A percentile compares a stretch with the other conserved stretches of the same genome.
Evolutionary conservation across 495 filamentous ascomycete genomes (phyloP).

Genomic region (Aspergillus homomorphus): DNA sequence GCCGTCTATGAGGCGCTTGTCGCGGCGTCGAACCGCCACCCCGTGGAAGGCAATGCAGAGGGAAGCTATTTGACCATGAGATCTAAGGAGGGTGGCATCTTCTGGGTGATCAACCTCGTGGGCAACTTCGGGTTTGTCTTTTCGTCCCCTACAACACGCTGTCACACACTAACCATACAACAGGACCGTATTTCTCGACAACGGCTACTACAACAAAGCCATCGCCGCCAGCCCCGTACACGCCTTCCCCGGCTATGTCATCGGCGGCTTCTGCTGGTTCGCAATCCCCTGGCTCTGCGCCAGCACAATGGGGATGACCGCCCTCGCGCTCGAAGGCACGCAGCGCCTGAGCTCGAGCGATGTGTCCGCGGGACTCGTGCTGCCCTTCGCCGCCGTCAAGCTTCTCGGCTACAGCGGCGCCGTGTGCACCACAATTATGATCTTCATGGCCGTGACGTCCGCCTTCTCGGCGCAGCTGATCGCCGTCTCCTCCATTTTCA

Average conservation of each 20-base stretch:
- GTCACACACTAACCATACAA: conserved; percentile 9
- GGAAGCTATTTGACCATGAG: conserved; percentile 91
- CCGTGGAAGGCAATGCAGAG: conserved; percentile 78
- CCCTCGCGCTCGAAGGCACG: conserved; percentile 74
- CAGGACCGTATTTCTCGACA: conserved; percentile 76
- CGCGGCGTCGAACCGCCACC: conserved; percentile 64
- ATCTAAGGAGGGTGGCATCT: conserved; percentile 82
- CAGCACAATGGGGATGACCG: conserved; percentile 91
- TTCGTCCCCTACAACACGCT: background rate
- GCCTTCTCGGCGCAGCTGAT: conserved; percentile 89
- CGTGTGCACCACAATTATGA: conserved; percentile 74
- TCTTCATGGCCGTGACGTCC: conserved; percentile 96
- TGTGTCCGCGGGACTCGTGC: conserved; percentile 80
- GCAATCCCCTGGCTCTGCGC: conserved; percentile 93
- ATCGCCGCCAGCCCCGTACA: conserved; percentile 88
- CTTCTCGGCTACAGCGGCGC: conserved; percentile 86
- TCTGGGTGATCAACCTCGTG: conserved; percentile 94
- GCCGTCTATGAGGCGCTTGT: conserved; percentile 80
- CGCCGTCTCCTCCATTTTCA: conserved; percentile 88
- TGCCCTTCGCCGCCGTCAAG: conserved; percentile 87
- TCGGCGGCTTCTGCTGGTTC: conserved; percentile 91
- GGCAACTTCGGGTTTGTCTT: conserved; percentile 46
- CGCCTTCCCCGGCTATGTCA: conserved; percentile 88
- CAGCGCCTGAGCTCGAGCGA: conserved; percentile 69
- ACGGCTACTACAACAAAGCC: conserved; percentile 90